These are phyloP conservation scores for Aeminium ludgeri DNA, from an alignment of 495 filamentous ascomycete genomes.

Conservation along the genomic window DNA sequence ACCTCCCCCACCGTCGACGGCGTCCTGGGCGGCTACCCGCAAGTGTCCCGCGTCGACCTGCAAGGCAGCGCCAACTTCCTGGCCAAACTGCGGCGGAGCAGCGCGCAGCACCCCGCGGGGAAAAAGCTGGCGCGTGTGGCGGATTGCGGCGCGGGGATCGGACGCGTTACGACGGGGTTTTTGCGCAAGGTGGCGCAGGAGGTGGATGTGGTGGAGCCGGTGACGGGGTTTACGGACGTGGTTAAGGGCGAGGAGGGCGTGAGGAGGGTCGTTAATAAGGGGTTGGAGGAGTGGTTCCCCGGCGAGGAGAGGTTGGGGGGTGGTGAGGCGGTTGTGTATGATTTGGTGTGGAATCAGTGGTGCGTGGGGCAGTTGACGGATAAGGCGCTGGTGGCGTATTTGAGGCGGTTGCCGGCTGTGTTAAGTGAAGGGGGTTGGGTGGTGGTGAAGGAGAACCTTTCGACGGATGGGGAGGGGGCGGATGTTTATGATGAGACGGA, in stretches of 20 bases:
- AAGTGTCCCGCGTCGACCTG: constrained; percentile 59
- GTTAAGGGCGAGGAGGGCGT: constrained; percentile 25
- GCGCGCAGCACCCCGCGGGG: constrained; percentile 8
- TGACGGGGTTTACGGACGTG: constrained; percentile 39
- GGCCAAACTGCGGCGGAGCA: constrained; percentile 45
- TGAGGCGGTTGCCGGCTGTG: constrained; percentile 41
- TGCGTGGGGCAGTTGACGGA: constrained; percentile 87
- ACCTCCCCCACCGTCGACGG: constrained; percentile 53
- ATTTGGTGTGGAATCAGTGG: constrained; percentile 69
- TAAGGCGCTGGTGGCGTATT: constrained; percentile 48
- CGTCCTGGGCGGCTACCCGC: constrained; percentile 72
- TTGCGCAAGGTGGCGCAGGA: constrained; percentile 33
- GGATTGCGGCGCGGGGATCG: constrained; percentile 49
- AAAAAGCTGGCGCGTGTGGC: constrained; percentile 28
- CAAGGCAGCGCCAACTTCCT: constrained; percentile 62
- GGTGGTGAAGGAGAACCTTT: constrained; percentile 79
- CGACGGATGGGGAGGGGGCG: constrained; percentile 32
- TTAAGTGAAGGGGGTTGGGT: constrained; percentile 41
- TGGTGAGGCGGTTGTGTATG: no score
- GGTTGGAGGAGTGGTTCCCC: constrained; percentile 60
- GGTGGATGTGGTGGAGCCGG: constrained; percentile 46
- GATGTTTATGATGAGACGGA: constrained; percentile 69
- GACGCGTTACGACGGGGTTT: constrained; percentile 42
- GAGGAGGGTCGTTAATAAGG: constrained; percentile 50
- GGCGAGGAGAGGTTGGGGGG: constrained; percentile 20